Percentiles rank a stretch among this genome's conserved stretches.
phyloP scores from a whole-genome alignment of 23 red algal species.

The Gracilaria vermiculophylla region DNA sequence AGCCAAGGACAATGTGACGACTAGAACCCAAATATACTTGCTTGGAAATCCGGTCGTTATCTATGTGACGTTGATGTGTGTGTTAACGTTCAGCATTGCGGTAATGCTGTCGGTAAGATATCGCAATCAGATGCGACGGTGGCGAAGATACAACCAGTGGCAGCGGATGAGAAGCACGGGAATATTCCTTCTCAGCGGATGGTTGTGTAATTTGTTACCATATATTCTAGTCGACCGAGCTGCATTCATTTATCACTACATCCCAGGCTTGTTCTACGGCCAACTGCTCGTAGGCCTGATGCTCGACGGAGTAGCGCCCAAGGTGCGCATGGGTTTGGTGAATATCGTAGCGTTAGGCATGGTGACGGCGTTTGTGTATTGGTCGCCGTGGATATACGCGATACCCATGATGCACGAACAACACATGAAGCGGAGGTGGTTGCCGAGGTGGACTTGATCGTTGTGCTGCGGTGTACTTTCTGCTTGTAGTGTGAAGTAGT shows the following conservation, averaged over 20 bases:
- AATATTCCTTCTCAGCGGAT: slow-evolving; percentile 70
- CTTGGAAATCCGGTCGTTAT: slow-evolving; percentile 90
- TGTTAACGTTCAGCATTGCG: slow-evolving; percentile 8
- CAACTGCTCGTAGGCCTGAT: slow-evolving; percentile 67
- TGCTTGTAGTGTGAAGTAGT: no score
- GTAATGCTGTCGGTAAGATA: slow-evolving; percentile 23
- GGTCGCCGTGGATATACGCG: slow-evolving; percentile 91
- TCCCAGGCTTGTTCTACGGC: slow-evolving; percentile 90
- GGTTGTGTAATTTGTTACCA: slow-evolving; percentile 86
- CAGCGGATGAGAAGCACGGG: slow-evolving; percentile 43
- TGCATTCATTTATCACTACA: slow-evolving; percentile 97
- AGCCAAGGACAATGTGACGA: neutral
- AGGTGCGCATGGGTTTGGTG: neutral
- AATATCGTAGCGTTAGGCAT: slow-evolving; percentile 6
- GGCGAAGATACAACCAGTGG: neutral
- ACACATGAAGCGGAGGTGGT: slow-evolving; percentile 66
- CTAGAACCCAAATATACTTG: slow-evolving; percentile 77
- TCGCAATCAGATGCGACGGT: neutral
- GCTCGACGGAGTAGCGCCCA: slow-evolving; percentile 60
- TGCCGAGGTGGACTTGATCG: slow-evolving; percentile 66
- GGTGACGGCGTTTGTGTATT: slow-evolving; percentile 72
- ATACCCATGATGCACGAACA: slow-evolving; percentile 57
- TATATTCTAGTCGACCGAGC: slow-evolving; percentile 87
- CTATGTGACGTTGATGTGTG: slow-evolving; percentile 32
- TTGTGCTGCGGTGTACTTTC: neutral